A percentile compares a stretch with the other conserved stretches of the same genome.
Conservation (phyloP, 192 early-diverging fungal species). For the Rhizoclosmatium sp. region DNA sequence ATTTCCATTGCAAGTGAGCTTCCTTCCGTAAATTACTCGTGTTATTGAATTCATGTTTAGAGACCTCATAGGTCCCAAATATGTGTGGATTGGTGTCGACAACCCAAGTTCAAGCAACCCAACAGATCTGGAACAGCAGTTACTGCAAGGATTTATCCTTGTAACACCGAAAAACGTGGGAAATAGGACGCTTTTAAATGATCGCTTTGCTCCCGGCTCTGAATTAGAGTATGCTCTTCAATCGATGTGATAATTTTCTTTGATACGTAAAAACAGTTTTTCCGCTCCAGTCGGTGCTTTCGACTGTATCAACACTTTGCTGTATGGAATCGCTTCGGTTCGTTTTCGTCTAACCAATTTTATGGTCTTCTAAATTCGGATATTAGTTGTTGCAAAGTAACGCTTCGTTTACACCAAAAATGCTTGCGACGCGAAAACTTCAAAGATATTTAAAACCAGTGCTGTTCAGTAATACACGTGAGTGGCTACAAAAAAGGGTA, state of each 20-base stretch:
- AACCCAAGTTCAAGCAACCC: not conserved
- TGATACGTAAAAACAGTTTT: not conserved
- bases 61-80: not conserved
- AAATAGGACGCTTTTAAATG: no score
- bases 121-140: not conserved
- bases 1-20: conserved; percentile 13
- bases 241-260: no score
- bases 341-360: not conserved
- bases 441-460: not conserved
- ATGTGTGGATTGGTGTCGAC: not conserved
- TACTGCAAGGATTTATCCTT: conserved; percentile 17
- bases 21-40: not conserved
- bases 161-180: conserved; percentile 4
- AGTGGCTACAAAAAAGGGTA: not conserved
- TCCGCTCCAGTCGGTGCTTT: conserved; percentile 17
- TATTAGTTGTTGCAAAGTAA: not conserved
- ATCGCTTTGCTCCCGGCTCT: no score
- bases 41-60: not conserved
- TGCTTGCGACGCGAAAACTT: not conserved
- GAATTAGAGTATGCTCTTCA: no score
- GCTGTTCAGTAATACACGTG: conserved; percentile 17
- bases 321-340: conserved; percentile 12
- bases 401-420: not conserved
- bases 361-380: not conserved
- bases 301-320: conserved; percentile 24